A percentile compares a stretch with the other conserved stretches of the same genome.
Evolutionary conservation across 371 early-diverging fungal genomes (phyloP).

Genomic region (Rhizopus delemar): DNA sequence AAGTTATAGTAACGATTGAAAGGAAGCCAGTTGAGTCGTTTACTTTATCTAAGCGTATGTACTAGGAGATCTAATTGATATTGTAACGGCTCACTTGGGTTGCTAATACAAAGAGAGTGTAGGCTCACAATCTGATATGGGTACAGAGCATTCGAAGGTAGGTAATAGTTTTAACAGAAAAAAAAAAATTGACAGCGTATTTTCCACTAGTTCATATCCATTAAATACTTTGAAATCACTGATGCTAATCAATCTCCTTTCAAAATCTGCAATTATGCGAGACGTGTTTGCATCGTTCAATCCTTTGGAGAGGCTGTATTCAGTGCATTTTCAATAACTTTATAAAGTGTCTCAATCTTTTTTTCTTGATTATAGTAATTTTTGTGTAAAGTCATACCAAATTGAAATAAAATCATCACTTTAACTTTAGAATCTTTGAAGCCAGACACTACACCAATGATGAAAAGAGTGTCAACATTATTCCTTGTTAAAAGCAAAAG

Average conservation of each 20-base stretch:
- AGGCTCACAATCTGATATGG: slow-evolving; percentile 21
- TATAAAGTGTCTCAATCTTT: slow-evolving; percentile 30
- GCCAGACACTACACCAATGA: slow-evolving; percentile 38
- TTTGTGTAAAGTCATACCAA: slow-evolving; percentile 55
- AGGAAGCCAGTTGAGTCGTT: slow-evolving; percentile 47
- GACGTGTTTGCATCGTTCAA: slow-evolving; percentile 20
- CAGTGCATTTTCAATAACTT: slow-evolving; percentile 34
- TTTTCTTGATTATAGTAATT: slow-evolving; percentile 55
- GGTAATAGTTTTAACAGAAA: slow-evolving; percentile 42
- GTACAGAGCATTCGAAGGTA: neutral
- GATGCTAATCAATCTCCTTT: slow-evolving; percentile 41
- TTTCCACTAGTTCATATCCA: slow-evolving; percentile 52
- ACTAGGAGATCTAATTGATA: slow-evolving; percentile 51
- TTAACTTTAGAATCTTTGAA: slow-evolving; percentile 48
- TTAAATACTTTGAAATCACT: slow-evolving; percentile 34
- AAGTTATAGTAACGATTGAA: slow-evolving; percentile 56
- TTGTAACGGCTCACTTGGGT: slow-evolving; percentile 45
- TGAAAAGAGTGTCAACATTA: slow-evolving; percentile 18
- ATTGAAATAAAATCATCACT: slow-evolving; percentile 46
- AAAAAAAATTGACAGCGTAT: slow-evolving; percentile 44
- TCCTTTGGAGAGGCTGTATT: slow-evolving; percentile 16
- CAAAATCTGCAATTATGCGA: slow-evolving; percentile 47
- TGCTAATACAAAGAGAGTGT: slow-evolving; percentile 31
- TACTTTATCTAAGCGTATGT: slow-evolving; percentile 48
- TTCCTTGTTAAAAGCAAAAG: slow-evolving; percentile 18